Conservation (phyloP, 1,284 basidiomycete genomes). For the Volvariella surrecta region DNA sequence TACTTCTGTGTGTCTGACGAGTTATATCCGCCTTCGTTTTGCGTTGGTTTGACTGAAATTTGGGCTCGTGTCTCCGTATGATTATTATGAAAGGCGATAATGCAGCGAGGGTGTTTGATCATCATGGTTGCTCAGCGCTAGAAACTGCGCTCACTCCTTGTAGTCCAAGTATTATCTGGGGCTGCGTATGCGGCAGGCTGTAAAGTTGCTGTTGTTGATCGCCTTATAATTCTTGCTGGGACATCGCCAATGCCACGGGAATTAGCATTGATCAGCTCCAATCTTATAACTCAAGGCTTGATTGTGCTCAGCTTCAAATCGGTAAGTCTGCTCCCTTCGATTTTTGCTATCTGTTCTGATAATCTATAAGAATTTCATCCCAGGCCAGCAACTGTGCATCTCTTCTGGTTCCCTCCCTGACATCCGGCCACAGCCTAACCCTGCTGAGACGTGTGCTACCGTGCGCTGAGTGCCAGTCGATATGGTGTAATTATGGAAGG, state of each 20-base stretch:
- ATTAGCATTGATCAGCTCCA: slow-evolving; percentile 8
- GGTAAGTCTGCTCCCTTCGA: slow-evolving; percentile 1
- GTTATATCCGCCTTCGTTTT: too few species aligned
- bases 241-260: slow-evolving; percentile 6
- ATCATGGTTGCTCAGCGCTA: too few species aligned
- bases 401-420: slow-evolving; percentile 8
- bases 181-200: slow-evolving; percentile 6
- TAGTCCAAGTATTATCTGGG: neutral
- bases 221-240: slow-evolving; percentile 6
- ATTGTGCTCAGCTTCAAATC: slow-evolving; percentile 6
- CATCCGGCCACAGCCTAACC: slow-evolving; percentile 6
- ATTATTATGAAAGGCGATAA: too few species aligned
- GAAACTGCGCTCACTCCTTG: too few species aligned
- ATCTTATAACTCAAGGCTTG: slow-evolving; percentile 7
- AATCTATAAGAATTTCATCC: neutral
- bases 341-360: neutral
- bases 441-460: slow-evolving; percentile 9
- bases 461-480: slow-evolving; percentile 6
- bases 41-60: too few species aligned
- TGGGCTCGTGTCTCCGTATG: too few species aligned
- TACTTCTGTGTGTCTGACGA: too few species aligned
- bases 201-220: slow-evolving; percentile 6
- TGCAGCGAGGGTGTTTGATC: too few species aligned
- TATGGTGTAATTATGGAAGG: slow-evolving; percentile 9
- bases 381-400: slow-evolving; percentile 8